A percentile compares a stretch with the other conserved stretches of the same genome.
Evolutionary conservation across 495 filamentous ascomycete species (phyloP).

Genomic region (Penicillium cinerascens): DNA sequence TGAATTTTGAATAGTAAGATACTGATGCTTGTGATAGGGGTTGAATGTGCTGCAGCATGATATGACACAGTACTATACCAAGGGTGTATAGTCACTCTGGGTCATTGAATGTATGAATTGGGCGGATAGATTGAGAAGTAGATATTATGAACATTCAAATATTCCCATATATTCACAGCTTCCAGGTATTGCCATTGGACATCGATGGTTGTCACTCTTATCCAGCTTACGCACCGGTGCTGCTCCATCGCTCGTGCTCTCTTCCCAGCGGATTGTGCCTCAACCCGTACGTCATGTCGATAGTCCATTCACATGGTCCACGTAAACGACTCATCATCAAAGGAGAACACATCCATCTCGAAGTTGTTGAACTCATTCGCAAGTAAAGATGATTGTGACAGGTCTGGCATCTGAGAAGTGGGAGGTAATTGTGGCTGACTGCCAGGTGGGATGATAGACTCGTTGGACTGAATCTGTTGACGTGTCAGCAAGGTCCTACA

Average conservation of each 20-base stretch:
- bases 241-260: constrained; percentile 1
- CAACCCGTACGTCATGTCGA: neutral
- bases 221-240: neutral
- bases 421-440: neutral
- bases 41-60: constrained; percentile 28
- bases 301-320: constrained; percentile 16
- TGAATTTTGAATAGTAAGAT: neutral
- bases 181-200: neutral
- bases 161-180: neutral
- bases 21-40: constrained; percentile 11
- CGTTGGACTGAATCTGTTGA: constrained; percentile 1
- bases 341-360: constrained; percentile 19
- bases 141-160: neutral
- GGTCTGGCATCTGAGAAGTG: constrained; percentile 6
- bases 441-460: neutral
- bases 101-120: neutral
- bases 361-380: constrained; percentile 21
- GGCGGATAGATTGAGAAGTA: neutral
- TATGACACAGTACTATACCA: constrained; percentile 30
- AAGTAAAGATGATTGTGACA: constrained; percentile 13
- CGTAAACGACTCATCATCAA: constrained; percentile 20
- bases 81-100: neutral
- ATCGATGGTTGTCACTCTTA: neutral
- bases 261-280: constrained; percentile 7
- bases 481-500: neutral